Evolutionary conservation across 1,284 basidiomycete species (phyloP).

Genomic region (Schizopora paradoxa): DNA sequence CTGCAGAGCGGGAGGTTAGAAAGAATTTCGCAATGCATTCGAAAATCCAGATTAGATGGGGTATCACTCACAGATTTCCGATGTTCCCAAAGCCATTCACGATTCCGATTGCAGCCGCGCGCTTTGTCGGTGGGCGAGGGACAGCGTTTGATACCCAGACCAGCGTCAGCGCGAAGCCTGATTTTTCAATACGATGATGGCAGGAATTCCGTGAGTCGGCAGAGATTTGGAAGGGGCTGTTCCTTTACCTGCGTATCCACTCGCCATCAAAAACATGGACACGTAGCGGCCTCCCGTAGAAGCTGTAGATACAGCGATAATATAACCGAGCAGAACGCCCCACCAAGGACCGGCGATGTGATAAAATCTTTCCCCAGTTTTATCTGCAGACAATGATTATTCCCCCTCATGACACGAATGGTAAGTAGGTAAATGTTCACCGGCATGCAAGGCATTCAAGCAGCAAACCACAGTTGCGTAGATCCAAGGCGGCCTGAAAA

Average conservation of each 20-base stretch:
- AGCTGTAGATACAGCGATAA: conserved; percentile 25
- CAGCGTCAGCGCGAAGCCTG: conserved; percentile 45
- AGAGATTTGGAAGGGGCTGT: no score
- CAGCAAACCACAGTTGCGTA: conserved; percentile 26
- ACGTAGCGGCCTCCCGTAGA: conserved; percentile 26
- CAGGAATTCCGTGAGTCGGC: no score
- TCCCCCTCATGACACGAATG: not conserved
- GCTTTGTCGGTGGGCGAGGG: conserved; percentile 58
- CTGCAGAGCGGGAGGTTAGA: conserved; percentile 18
- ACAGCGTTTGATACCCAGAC: conserved; percentile 62
- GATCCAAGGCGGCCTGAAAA: conserved; percentile 25
- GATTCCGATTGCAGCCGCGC: conserved; percentile 42
- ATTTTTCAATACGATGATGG: not conserved
- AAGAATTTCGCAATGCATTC: not conserved
- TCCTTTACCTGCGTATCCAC: no score
- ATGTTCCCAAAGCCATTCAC: conserved; percentile 38
- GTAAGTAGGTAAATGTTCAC: conserved; percentile 14
- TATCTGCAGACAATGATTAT: no score
- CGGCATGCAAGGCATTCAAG: conserved; percentile 35
- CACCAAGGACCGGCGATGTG: conserved; percentile 27
- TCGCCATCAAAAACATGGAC: conserved; percentile 25
- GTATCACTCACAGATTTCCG: conserved; percentile 34
- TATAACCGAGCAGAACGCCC: conserved; percentile 23
- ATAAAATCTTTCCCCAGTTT: conserved; percentile 27
- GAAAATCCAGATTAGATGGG: no score